Evolutionary conservation across 2,329 filamentous ascomycete species (phyloP), one percentile per base, ranked within the genome.

Genomic region (Neonectria neomacrospora): DNA sequence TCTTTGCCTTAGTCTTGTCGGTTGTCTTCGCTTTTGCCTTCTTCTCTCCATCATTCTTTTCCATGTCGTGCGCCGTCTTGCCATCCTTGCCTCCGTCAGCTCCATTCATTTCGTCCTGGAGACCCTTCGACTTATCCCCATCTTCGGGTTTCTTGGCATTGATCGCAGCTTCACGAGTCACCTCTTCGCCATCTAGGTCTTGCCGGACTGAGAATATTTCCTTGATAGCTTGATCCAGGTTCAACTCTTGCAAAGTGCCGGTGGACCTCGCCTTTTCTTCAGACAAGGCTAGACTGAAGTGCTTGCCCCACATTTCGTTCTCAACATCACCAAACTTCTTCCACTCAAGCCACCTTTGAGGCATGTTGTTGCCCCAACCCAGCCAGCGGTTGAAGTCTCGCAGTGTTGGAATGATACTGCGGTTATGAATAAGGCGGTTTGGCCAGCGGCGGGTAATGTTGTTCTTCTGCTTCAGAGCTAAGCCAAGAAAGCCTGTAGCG

Each of bases 261-360:
- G 5, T 39, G 26, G 47, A n/a, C 22, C 45, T 34, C 2, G 32
- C 44, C 9, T 39, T 50, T 11, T 59, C 34, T 41, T 60, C 34
- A 9, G n/a, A 34, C n/a, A 44, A 16, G 12, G 30, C 56, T 22
- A 58, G 10, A 7, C 47, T 2, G 7, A 58, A 8, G 28, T 54
- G 61, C n/a, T 20, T 44, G 0, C 7, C 5, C 58, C 58, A 66
- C 3, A 48, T 41, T 3, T 45, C 14, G 2, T 16, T n/a, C 3
- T 14, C 10, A 3, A 63, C 16, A n/a, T 73, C 71, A 4, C n/a
- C 26, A 14, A 45, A 26, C 26, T 58, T 71, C 22, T 64, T 70
- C 74, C 74, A 76, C 54, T 76, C 74, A 5, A 76, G 48, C 73
- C 73, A 75, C 48, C 68, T 65, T 20, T 65, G 51, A 3, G 73